These are phyloP conservation scores for Coelastrella sp. DNA, from an alignment of 139 green algal species.

Conservation along the genomic window DNA sequence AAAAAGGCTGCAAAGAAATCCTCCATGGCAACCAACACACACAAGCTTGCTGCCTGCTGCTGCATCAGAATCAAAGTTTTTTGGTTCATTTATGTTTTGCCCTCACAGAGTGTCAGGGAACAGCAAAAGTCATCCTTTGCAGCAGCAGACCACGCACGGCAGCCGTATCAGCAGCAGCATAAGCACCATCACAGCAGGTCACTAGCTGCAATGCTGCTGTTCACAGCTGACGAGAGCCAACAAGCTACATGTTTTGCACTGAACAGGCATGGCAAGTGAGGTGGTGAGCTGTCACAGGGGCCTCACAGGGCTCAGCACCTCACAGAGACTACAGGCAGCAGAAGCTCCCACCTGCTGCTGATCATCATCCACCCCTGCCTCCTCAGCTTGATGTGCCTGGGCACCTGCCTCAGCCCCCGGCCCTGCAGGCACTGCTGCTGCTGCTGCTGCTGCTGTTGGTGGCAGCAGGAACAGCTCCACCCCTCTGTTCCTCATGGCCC, in stretches of 20 bases:
- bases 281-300: no score
- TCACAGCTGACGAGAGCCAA: background rate
- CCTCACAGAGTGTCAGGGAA: conserved; percentile 41
- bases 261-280: no score
- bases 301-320: no score
- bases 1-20: no score
- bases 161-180: background rate
- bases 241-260: background rate
- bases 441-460: conserved; percentile 17
- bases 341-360: background rate
- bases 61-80: conserved; percentile 65
- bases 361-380: background rate
- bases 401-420: background rate
- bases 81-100: conserved; percentile 52
- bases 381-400: background rate
- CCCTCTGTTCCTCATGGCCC: conserved; percentile 98
- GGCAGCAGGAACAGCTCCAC: conserved; percentile 93
- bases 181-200: background rate
- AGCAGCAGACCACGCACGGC: background rate
- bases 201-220: background rate
- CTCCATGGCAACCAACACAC: no score
- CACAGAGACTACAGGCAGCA: no score
- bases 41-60: background rate
- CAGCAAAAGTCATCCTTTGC: conserved; percentile 27
- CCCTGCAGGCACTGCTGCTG: background rate